Percentiles rank a stretch among this genome's conserved stretches.
Conservation (phyloP, 345 rosid genomes). For the Eucalyptus curtisii region DNA sequence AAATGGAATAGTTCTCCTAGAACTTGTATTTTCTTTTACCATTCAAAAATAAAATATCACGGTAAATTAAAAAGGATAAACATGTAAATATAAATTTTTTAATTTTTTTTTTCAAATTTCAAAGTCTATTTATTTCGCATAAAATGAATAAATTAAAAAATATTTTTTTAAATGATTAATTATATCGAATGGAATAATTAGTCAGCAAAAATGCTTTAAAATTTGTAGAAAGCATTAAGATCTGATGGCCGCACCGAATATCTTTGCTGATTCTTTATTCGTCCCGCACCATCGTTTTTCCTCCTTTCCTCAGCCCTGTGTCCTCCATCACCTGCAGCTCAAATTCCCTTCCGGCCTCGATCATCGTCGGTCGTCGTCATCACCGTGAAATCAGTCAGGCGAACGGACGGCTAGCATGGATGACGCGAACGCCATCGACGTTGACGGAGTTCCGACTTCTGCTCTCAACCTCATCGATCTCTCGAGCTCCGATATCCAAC, state of each 20-base stretch:
- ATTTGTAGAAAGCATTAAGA: neutral
- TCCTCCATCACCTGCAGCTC: too few relatives aligned
- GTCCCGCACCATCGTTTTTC: too few relatives aligned
- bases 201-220: neutral
- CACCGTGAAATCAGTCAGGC: neutral
- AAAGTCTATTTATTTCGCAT: neutral
- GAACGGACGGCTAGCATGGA: neutral
- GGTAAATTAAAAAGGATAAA: neutral
- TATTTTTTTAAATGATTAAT: neutral
- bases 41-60: neutral
- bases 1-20: neutral
- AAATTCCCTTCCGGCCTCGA: neutral
- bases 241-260: too few relatives aligned
- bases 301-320: too few relatives aligned
- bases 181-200: neutral
- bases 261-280: too few relatives aligned
- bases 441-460: neutral
- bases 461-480: slow-evolving; percentile 42
- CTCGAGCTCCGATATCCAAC: slow-evolving; percentile 14
- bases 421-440: neutral
- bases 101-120: fast-evolving
- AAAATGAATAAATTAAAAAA: neutral
- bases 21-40: neutral
- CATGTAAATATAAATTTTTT: neutral
- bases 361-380: neutral